Evolutionary conservation across 805 yeast genomes (phyloP), one percentile per base, ranked within the genome.

Genomic region (Maudiozyma turicensis): DNA sequence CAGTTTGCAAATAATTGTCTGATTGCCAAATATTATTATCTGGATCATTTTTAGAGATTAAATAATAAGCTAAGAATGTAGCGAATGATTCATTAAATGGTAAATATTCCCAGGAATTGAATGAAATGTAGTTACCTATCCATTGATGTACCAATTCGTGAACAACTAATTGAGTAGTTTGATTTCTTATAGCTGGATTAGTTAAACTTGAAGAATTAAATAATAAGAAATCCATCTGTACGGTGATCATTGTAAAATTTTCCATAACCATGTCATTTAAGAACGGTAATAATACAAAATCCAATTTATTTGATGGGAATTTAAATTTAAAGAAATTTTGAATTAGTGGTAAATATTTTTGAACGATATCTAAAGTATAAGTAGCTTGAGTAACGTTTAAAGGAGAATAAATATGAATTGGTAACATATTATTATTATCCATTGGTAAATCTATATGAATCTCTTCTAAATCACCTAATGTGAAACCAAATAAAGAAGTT

Each of bases 61-160:
- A 56, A 46, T 70, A 69, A 54, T 74, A 73, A 0, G 89, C 86
- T 54, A 80, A 70, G 72, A 81, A 82, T 0, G 93, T 84, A 0
- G 95, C 93, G 66, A 85, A 82, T 2, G 86, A 69, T 66, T 86
- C 95, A 57, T 84, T 83, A 49, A 86, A 67, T 90, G 93, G 84
- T 38, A 85, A 66, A 57, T 76, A 72, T 46, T 74, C 75, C 83
- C 87, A 85, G 15, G 78, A 75, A 46, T 81, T 84, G 57, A 84
- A 82, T 1, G 86, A 71, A 2, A 84, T 73, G 54, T 72, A 69
- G 54, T 86, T 80, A 8, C 93, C 95, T 49, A 86, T 64, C 87
- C 88, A 86, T 66, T 85, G 91, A 61, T 86, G 95, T 31, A 84
- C 80, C 53, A 85, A 58, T 58, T 85, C 90, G 61, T 86, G 95